Evolutionary conservation across 768 basidiomycete genomes (phyloP).

Genomic region (Galerina marginata): DNA sequence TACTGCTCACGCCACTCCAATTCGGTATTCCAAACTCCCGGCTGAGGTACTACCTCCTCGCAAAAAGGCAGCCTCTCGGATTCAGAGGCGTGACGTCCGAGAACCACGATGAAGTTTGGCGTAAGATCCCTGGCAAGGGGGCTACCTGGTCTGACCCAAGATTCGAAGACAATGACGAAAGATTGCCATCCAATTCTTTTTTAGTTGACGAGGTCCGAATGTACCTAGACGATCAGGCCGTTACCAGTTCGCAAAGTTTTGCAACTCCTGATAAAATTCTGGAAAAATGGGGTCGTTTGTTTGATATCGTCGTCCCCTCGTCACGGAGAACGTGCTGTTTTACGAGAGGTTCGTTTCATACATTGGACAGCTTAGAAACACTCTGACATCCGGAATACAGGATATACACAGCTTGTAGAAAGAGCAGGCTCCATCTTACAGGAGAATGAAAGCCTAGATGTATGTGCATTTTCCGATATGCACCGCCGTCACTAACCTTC

Average conservation of each 20-base stretch:
- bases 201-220: constrained; percentile 33
- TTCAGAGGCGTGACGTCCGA: constrained; percentile 36
- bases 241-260: constrained; percentile 29
- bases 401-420: constrained; percentile 79
- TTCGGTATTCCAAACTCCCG: constrained; percentile 86
- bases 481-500: background rate
- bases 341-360: constrained; percentile 61
- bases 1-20: constrained; percentile 76
- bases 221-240: constrained; percentile 44
- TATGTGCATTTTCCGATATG: constrained; percentile 31
- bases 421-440: constrained; percentile 81
- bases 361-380: background rate
- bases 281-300: constrained; percentile 76
- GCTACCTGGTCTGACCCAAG: constrained; percentile 48
- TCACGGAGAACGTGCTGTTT: constrained; percentile 75
- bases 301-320: constrained; percentile 78
- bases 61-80: constrained; percentile 50
- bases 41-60: constrained; percentile 79
- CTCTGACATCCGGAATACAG: constrained; percentile 36
- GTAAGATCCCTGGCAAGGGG: constrained; percentile 56
- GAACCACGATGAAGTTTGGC: constrained; percentile 38
- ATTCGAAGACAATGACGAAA: constrained; percentile 8
- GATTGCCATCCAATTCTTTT: background rate
- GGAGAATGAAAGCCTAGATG: constrained; percentile 69
- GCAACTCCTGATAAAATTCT: constrained; percentile 67